phyloP scores from a whole-genome alignment of 2,329 filamentous ascomycete species.

The Botryosphaeria dothidea region DNA sequence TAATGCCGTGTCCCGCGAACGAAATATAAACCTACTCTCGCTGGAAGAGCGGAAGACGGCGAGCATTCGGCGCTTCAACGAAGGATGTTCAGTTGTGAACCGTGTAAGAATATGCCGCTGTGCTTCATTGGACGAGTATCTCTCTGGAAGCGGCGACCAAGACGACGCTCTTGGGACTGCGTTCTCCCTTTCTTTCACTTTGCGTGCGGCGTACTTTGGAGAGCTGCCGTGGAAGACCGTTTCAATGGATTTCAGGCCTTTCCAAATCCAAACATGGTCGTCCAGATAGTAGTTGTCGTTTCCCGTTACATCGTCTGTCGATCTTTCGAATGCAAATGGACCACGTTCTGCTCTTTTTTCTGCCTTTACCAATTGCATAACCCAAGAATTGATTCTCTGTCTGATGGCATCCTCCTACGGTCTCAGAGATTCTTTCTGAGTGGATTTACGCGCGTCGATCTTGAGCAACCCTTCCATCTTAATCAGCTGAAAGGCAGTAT shows the following conservation, averaged over 20 bases:
- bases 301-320: not conserved
- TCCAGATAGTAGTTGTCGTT: not conserved
- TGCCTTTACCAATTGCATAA: not conserved
- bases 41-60: not conserved
- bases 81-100: not conserved
- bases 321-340: not conserved
- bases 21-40: not conserved
- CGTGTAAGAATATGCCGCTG: not conserved
- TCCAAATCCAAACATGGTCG: conserved; percentile 11
- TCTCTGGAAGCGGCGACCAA: too few species aligned
- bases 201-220: too few species aligned
- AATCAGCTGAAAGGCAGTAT: not conserved
- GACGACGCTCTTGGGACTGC: too few species aligned
- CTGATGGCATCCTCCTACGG: not conserved
- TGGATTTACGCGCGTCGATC: not conserved
- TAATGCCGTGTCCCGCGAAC: not conserved
- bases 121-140: not conserved
- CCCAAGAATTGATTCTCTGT: not conserved
- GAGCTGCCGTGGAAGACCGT: not conserved
- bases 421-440: not conserved
- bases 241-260: not conserved
- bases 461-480: not conserved
- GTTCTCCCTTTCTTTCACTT: not conserved
- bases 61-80: not conserved
- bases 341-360: not conserved